Conservation (phyloP, 2,329 filamentous ascomycete species). For the Epichloe festucae region DNA sequence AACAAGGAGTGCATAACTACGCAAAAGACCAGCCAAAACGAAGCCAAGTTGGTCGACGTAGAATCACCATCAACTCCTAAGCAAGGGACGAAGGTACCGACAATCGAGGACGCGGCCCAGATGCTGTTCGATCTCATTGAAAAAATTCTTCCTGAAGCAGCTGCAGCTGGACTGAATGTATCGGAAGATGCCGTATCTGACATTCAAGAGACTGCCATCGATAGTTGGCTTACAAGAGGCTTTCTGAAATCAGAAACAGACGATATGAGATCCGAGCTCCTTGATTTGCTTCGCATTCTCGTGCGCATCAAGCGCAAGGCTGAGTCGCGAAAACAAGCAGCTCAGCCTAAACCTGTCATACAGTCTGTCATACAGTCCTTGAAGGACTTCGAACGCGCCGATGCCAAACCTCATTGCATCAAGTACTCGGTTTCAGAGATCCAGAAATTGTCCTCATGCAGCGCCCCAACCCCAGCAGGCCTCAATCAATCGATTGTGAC, state of each 20-base stretch:
- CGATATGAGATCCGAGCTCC: constrained; percentile 11
- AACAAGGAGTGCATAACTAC: no score
- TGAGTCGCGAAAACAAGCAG: constrained; percentile 6
- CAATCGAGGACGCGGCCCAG: constrained; percentile 8
- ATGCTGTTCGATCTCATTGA: constrained; percentile 8
- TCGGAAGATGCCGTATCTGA: constrained; percentile 8
- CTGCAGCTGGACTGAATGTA: constrained; percentile 3
- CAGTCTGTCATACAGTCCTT: background rate
- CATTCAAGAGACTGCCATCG: constrained; percentile 15
- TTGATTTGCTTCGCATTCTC: constrained; percentile 12
- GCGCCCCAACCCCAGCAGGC: background rate
- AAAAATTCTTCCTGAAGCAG: constrained; percentile 8
- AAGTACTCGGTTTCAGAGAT: constrained; percentile 3
- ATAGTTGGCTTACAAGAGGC: constrained; percentile 14
- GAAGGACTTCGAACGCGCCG: background rate
- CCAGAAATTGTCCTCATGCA: background rate
- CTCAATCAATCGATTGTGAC: background rate
- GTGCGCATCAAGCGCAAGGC: constrained; percentile 12
- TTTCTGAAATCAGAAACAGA: constrained; percentile 12
- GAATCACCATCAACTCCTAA: background rate
- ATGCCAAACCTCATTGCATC: background rate
- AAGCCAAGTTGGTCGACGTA: constrained; percentile 2
- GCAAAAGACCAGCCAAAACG: background rate
- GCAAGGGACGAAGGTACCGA: background rate
- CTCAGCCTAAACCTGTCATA: background rate